phyloP scores from a whole-genome alignment of 208 protist genomes.

The Acanthamoeba castellanii region DNA sequence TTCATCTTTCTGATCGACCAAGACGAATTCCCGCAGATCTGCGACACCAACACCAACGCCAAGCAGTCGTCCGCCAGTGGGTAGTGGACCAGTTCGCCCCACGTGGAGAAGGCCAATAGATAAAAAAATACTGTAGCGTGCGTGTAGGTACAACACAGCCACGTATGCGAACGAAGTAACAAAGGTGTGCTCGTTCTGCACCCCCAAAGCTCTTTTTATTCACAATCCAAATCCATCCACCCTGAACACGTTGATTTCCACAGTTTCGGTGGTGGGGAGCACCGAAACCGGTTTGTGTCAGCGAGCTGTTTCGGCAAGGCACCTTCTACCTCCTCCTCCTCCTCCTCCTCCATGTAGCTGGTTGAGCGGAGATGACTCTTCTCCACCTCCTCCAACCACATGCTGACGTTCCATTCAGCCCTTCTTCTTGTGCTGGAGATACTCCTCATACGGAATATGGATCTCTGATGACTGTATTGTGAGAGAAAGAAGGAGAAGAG shows the following conservation, averaged over 20 bases:
- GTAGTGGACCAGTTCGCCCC: too few species aligned
- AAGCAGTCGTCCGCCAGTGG: too few species aligned
- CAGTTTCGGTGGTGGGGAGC: constrained; percentile 13
- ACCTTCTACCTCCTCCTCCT: neutral
- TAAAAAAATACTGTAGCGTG: too few species aligned
- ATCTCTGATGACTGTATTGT: neutral
- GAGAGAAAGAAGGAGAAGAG: neutral
- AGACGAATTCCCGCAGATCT: neutral
- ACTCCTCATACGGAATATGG: neutral
- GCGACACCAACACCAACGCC: neutral
- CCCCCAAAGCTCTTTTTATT: too few species aligned
- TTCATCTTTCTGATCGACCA: neutral
- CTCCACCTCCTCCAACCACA: neutral
- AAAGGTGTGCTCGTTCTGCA: too few species aligned
- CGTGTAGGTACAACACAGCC: too few species aligned
- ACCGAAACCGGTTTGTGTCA: neutral
- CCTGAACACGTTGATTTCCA: too few species aligned
- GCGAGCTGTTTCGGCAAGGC: constrained; percentile 7
- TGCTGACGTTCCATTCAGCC: neutral
- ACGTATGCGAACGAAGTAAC: too few species aligned
- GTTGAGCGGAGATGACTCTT: neutral
- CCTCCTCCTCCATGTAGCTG: constrained; percentile 36
- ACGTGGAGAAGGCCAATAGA: too few species aligned
- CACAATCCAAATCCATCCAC: too few species aligned
- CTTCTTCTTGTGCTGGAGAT: constrained; percentile 21